Percentiles rank a stretch among this genome's conserved stretches.
phyloP scores from a whole-genome alignment of 768 basidiomycete species.

The Hygrocybe punicea region DNA sequence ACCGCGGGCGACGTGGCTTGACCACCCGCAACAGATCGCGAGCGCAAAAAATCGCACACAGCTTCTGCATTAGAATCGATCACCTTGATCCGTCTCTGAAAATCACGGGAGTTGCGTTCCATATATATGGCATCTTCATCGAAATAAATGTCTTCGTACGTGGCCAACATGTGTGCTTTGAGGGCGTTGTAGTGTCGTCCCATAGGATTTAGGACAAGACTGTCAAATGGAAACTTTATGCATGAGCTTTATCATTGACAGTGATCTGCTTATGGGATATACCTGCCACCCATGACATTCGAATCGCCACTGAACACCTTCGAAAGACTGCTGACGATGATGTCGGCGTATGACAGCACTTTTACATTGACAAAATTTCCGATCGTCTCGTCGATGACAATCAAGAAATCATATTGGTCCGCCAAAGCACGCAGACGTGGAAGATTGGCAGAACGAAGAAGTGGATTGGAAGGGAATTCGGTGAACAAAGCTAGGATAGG shows the following conservation, averaged over 20 bases:
- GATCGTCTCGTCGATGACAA: slow-evolving; percentile 92
- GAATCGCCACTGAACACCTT: slow-evolving; percentile 94
- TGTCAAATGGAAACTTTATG: too few species aligned
- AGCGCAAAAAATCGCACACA: slow-evolving; percentile 73
- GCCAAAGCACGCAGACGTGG: slow-evolving; percentile 71
- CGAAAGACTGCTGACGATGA: slow-evolving; percentile 87
- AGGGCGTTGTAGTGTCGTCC: slow-evolving; percentile 65
- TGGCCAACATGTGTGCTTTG: slow-evolving; percentile 52
- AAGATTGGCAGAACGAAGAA: slow-evolving; percentile 82
- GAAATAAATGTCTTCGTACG: slow-evolving; percentile 85
- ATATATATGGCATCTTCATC: slow-evolving; percentile 92
- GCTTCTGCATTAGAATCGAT: slow-evolving; percentile 84
- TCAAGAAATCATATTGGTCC: slow-evolving; percentile 81
- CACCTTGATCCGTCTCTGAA: slow-evolving; percentile 63
- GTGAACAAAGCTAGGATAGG: slow-evolving; percentile 81
- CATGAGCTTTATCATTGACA: too few species aligned
- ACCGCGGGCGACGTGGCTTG: slow-evolving; percentile 47
- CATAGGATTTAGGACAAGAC: slow-evolving; percentile 83
- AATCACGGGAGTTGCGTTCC: slow-evolving; percentile 97
- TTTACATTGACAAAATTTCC: slow-evolving; percentile 95
- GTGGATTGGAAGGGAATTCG: slow-evolving; percentile 94
- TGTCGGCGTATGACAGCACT: slow-evolving; percentile 78
- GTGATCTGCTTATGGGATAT: too few species aligned
- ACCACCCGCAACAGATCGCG: slow-evolving; percentile 49
- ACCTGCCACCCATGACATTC: slow-evolving; percentile 99